Evolutionary conservation across 768 basidiomycete genomes (phyloP).

Genomic region (Mycena maculata): DNA sequence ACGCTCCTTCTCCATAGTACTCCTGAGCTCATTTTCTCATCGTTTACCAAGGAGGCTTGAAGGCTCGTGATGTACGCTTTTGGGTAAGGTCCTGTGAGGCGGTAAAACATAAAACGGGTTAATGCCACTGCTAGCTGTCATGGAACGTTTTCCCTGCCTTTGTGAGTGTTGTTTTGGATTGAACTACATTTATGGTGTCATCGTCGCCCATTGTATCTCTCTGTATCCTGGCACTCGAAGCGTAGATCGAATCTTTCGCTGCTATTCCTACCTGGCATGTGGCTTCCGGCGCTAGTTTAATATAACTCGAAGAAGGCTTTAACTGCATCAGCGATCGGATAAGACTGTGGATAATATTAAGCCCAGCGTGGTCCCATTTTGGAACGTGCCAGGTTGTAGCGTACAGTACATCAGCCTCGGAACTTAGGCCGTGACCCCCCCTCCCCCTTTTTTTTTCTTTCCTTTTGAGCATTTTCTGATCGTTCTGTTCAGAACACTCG

Average conservation of each 20-base stretch:
- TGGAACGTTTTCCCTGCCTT: slow-evolving; percentile 10
- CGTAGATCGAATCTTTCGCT: not conserved
- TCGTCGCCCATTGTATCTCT: slow-evolving; percentile 8
- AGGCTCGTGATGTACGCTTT: slow-evolving; percentile 15
- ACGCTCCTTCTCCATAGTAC: slow-evolving; percentile 6
- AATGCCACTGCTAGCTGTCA: slow-evolving; percentile 14
- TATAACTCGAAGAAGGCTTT: not conserved
- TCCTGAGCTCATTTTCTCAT: slow-evolving; percentile 13
- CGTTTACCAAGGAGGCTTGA: not conserved
- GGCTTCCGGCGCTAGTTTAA: slow-evolving; percentile 4
- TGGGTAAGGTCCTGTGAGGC: slow-evolving; percentile 12
- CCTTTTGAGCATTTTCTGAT: too few species aligned
- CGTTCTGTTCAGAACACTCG: not conserved
- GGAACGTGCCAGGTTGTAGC: too few species aligned
- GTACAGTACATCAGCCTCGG: too few species aligned
- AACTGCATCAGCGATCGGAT: slow-evolving; percentile 13
- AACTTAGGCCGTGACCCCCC: slow-evolving; percentile 3
- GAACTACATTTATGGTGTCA: slow-evolving; percentile 9
- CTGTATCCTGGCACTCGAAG: slow-evolving; percentile 3
- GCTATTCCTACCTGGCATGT: slow-evolving; percentile 9
- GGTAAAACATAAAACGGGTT: slow-evolving; percentile 6
- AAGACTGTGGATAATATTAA: too few species aligned
- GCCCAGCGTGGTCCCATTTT: too few species aligned
- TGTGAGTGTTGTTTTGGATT: too few species aligned
- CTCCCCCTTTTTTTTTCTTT: too few species aligned